A percentile compares a stretch with the other conserved stretches of the same genome.
Conservation (phyloP, 192 early-diverging fungal species). For the Coemansia sp. region DNA sequence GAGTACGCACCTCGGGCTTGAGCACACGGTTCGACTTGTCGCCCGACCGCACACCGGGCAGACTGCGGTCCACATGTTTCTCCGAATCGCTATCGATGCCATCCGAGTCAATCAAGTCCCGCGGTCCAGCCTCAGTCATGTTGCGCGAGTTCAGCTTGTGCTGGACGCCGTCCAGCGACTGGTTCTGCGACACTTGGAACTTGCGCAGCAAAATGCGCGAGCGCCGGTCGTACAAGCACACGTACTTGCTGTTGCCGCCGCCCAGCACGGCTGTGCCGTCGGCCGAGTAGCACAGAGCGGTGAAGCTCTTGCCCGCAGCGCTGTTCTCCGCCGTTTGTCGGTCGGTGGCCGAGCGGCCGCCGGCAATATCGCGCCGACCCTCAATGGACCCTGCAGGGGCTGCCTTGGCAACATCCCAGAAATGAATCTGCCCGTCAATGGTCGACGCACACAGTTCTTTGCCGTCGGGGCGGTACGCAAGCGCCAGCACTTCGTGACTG, state of each 20-base stretch:
- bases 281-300: slow-evolving; percentile 88
- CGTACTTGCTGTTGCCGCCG: slow-evolving; percentile 92
- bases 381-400: slow-evolving; percentile 77
- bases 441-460: slow-evolving; percentile 83
- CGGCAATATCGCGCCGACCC: slow-evolving; percentile 88
- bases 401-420: slow-evolving; percentile 87
- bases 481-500: slow-evolving; percentile 77
- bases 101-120: slow-evolving; percentile 80
- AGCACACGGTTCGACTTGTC: slow-evolving; percentile 80
- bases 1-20: slow-evolving; percentile 79
- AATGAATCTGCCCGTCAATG: slow-evolving; percentile 87
- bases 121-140: slow-evolving; percentile 93
- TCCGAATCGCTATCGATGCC: slow-evolving; percentile 80
- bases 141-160: slow-evolving; percentile 85
- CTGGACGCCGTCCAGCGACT: slow-evolving; percentile 89
- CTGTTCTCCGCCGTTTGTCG: slow-evolving; percentile 78
- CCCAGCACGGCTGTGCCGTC: slow-evolving; percentile 91
- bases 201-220: slow-evolving; percentile 75
- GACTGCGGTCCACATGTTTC: slow-evolving; percentile 66
- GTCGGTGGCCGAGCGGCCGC: slow-evolving; percentile 81
- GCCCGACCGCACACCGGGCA: slow-evolving; percentile 86
- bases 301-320: slow-evolving; percentile 86
- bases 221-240: slow-evolving; percentile 91
- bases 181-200: slow-evolving; percentile 90
- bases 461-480: slow-evolving; percentile 89